These are phyloP conservation scores for Gracilaria vermiculophylla DNA, from an alignment of 23 red algal genomes.

Conservation along the genomic window DNA sequence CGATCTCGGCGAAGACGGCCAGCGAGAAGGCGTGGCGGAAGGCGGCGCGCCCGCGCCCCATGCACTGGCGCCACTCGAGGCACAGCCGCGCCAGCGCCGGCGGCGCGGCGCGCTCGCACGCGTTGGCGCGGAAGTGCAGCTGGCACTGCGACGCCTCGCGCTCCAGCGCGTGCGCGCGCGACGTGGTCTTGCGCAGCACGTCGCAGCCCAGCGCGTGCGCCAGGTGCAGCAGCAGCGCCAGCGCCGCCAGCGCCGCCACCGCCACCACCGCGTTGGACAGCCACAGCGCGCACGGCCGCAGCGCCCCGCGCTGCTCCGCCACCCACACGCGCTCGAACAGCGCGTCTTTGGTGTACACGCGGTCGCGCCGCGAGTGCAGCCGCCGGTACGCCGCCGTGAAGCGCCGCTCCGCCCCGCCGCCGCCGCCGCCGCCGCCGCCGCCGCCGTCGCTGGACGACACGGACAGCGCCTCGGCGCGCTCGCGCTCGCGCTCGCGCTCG, in stretches of 20 bases:
- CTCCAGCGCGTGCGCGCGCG: neutral
- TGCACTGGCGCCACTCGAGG: constrained; percentile 31
- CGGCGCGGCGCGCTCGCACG: neutral
- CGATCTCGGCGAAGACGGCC: constrained; percentile 12
- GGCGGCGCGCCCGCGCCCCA: neutral
- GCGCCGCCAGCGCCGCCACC: neutral
- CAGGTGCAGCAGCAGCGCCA: neutral
- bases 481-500: neutral
- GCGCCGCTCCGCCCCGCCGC: neutral
- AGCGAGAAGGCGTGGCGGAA: constrained; percentile 8
- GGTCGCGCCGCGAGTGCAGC: constrained; percentile 30
- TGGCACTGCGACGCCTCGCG: constrained; percentile 9
- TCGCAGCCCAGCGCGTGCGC: constrained; percentile 6
- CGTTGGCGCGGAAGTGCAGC: neutral
- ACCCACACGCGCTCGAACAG: constrained; percentile 2
- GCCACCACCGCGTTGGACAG: neutral
- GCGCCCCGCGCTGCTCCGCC: neutral
- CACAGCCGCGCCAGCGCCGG: constrained; percentile 27
- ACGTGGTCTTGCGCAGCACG: constrained; percentile 22
- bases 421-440: neutral
- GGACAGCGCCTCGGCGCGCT: neutral
- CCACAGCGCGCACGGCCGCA: neutral
- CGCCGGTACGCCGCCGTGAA: constrained; percentile 34
- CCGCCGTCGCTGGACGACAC: neutral
- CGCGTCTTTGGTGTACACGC: constrained; percentile 12